Conservation (phyloP, 306 rosid genomes). For the Quercus alba region DNA sequence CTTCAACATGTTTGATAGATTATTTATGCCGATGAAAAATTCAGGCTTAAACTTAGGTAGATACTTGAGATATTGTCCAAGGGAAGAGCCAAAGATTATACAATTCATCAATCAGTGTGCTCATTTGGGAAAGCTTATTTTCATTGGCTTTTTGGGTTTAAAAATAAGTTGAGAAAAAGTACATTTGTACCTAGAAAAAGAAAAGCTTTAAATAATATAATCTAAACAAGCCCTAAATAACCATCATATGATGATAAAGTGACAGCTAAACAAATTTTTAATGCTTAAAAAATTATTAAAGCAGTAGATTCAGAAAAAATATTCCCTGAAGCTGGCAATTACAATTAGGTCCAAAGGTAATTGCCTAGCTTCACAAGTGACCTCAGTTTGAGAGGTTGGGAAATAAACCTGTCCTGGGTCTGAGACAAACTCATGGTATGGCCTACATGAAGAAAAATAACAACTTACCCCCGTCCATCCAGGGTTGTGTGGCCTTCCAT, state of each 20-base stretch:
- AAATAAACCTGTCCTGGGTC: background rate
- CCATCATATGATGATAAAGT: background rate
- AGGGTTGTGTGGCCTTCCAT: slow-evolving; percentile 79
- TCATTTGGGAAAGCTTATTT: too few species aligned
- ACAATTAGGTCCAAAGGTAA: slow-evolving; percentile 8
- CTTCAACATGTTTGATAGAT: too few species aligned
- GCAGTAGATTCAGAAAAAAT: background rate
- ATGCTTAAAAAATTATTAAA: slow-evolving; percentile 12
- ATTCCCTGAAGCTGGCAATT: slow-evolving; percentile 5
- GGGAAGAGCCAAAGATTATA: background rate
- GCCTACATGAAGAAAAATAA: slow-evolving; percentile 13
- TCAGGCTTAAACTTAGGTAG: background rate
- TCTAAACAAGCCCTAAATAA: too few species aligned
- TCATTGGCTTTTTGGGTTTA: too few species aligned
- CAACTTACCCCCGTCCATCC: slow-evolving; percentile 91
- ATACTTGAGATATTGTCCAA: slow-evolving; percentile 3
- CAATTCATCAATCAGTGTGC: too few species aligned
- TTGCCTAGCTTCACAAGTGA: slow-evolving; percentile 12
- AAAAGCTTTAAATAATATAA: too few species aligned
- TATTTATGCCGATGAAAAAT: slow-evolving; percentile 10
- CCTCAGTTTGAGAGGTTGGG: slow-evolving; percentile 7
- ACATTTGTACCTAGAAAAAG: too few species aligned
- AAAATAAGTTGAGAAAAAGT: too few species aligned
- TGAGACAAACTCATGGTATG: background rate
- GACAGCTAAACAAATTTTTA: background rate